Base-by-base conservation (phyloP, 768 basidiomycete genomes). In the Tylopilus sp. region DNA sequence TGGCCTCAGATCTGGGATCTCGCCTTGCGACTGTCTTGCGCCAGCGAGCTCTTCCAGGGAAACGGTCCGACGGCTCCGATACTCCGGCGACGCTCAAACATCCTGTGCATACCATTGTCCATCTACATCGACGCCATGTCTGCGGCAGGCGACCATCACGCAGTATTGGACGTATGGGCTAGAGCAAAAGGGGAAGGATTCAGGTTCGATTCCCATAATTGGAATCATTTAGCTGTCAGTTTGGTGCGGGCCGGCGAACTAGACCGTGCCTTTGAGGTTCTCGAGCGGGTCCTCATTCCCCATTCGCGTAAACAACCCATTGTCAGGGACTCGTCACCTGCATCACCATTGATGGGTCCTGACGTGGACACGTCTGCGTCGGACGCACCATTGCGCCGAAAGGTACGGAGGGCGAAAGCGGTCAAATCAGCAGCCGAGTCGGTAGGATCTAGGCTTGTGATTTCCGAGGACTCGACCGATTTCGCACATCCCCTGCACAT, bases 141-240 rank as follows among this genome's bases (percentile, higher is more conserved):
- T 3, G 69, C 73, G 4, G 79, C 78, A 0, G 87, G 86, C 2
- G 64, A 73, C 33, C 86, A 93, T 59, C 56, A 64, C 9, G 79
- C 84, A 53, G 77, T 95, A 41, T 78, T 84, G 16, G 63, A 65
- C 4, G 74, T 79, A 0, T 98, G 96, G 94, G 72, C 74, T n/a
- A 65, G 73, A 28, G 77, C 90, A 45, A 79, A 80, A 54, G 58
- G 68, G 12, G 69, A 75, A 11, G 89, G 90, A 2, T 87, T 95
- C 60, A 76, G 76, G 13, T 92, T 93, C 66, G 91, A 95, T 65
- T 79, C 88, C 13, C 84, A 88, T 61, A 98, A 97, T 67, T 98
- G 92, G 89, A 97, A 96, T 63, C 84, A 90, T 61, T 77, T 97
- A 25, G 79, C 78, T 24, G 75, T 87, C 11, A 87, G 85, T 14